Evolutionary conservation across 2,329 filamentous ascomycete genomes (phyloP).

Genomic region (Penicillium sp.): DNA sequence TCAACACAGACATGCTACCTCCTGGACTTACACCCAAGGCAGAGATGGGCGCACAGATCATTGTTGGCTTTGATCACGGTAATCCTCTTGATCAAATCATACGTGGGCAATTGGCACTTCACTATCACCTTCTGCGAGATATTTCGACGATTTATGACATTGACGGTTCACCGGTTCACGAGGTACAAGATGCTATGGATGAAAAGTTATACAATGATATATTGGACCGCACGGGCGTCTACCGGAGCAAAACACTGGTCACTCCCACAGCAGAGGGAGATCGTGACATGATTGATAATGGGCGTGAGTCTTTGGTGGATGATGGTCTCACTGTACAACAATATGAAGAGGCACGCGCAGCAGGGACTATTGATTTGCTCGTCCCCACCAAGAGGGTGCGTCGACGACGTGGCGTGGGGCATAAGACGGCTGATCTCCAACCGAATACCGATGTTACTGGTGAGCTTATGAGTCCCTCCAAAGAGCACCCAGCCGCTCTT

Average conservation of each 20-base stretch:
- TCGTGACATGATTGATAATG: constrained; percentile 77
- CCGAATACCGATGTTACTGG: constrained; percentile 50
- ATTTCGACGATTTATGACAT: constrained; percentile 86
- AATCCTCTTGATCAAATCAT: constrained; percentile 93
- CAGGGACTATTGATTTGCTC: constrained; percentile 55
- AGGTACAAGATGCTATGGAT: constrained; percentile 76
- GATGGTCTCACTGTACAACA: constrained; percentile 73
- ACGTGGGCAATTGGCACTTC: constrained; percentile 83
- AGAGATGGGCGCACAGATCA: constrained; percentile 97
- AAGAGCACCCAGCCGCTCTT: constrained; percentile 72
- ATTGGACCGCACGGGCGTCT: constrained; percentile 86
- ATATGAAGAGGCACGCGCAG: constrained; percentile 70
- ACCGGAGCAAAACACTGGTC: constrained; percentile 76
- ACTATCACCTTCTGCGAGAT: constrained; percentile 79
- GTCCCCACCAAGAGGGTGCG: constrained; percentile 49
- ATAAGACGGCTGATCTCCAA: constrained; percentile 57
- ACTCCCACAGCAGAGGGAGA: constrained; percentile 80
- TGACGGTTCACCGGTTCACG: constrained; percentile 68
- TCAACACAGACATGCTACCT: constrained; percentile 58
- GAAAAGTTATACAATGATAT: constrained; percentile 96
- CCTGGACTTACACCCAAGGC: constrained; percentile 72
- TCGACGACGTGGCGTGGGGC: constrained; percentile 50
- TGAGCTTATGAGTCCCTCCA: constrained; percentile 65
- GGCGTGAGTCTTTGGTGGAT: constrained; percentile 75
- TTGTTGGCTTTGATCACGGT: constrained; percentile 93